phyloP scores from a whole-genome alignment of 257 asterid species.

The Thymus mandschuricus region DNA sequence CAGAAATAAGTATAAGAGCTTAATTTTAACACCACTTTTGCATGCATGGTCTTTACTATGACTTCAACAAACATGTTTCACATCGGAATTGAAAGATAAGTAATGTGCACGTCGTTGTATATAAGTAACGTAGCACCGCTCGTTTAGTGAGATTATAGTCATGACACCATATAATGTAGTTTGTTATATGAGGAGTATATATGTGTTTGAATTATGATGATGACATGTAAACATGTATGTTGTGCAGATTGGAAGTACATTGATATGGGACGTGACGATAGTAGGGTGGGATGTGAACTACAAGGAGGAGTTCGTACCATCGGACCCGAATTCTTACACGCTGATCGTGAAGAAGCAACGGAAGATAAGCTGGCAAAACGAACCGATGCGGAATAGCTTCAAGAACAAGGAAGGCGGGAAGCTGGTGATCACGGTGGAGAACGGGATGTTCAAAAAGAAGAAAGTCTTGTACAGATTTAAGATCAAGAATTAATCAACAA shows the following conservation, averaged over 20 bases:
- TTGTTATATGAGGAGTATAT: no score
- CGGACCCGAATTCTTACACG: conserved; percentile 52
- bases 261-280: conserved; percentile 61
- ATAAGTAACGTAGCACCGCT: no score
- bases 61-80: no score
- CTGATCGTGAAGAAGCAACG: conserved; percentile 50
- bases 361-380: conserved; percentile 53
- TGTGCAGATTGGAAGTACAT: conserved; percentile 43
- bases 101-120: no score
- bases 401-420: conserved; percentile 55
- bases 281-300: conserved; percentile 70
- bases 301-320: conserved; percentile 65
- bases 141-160: no score
- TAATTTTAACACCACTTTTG: no score
- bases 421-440: conserved; percentile 54
- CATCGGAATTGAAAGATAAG: no score
- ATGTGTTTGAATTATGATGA: no score
- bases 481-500: conserved; percentile 16
- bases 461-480: conserved; percentile 52
- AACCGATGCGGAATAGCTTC: conserved; percentile 52
- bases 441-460: conserved; percentile 56
- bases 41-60: no score
- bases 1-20: no score
- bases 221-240: no score
- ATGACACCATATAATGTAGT: no score